Evolutionary conservation across 306 rosid genomes (phyloP).

Genomic region (Vicia villosa): DNA sequence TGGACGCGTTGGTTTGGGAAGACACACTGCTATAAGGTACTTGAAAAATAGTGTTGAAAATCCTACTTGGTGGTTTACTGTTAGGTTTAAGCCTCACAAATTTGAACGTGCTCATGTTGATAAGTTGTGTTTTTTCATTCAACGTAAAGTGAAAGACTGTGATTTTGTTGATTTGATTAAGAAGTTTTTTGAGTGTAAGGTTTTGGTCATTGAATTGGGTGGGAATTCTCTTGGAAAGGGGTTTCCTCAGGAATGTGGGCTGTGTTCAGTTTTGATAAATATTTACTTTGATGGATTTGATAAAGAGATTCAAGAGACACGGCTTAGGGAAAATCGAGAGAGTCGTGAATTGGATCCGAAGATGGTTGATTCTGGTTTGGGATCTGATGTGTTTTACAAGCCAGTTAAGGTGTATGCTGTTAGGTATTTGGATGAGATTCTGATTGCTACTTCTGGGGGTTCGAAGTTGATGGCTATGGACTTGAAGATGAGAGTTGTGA

Average conservation of each 20-base stretch:
- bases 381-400: conserved; percentile 57
- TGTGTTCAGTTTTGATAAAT: conserved; percentile 71
- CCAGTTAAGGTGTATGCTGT: conserved; percentile 83
- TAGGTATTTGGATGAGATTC: conserved; percentile 85
- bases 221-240: conserved; percentile 68
- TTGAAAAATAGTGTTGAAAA: conserved; percentile 30
- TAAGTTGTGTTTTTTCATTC: conserved; percentile 34
- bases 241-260: conserved; percentile 76
- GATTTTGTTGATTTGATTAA: conserved; percentile 36
- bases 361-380: conserved; percentile 39
- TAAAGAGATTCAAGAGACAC: conserved; percentile 67
- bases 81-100: conserved; percentile 33
- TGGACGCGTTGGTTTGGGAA: conserved; percentile 44
- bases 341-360: conserved; percentile 45
- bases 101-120: conserved; percentile 35
- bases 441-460: conserved; percentile 73
- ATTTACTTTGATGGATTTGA: conserved; percentile 79
- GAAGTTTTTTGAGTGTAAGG: conserved; percentile 39
- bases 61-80: conserved; percentile 48
- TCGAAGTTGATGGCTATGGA: conserved; percentile 67
- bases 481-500: conserved; percentile 55
- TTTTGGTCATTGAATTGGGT: conserved; percentile 50
- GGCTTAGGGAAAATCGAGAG: conserved; percentile 56
- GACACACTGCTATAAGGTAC: conserved; percentile 44
- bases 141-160: conserved; percentile 27